Base-by-base conservation (phyloP, 805 yeast species). In the Starmerella ratchasimensis region DNA sequence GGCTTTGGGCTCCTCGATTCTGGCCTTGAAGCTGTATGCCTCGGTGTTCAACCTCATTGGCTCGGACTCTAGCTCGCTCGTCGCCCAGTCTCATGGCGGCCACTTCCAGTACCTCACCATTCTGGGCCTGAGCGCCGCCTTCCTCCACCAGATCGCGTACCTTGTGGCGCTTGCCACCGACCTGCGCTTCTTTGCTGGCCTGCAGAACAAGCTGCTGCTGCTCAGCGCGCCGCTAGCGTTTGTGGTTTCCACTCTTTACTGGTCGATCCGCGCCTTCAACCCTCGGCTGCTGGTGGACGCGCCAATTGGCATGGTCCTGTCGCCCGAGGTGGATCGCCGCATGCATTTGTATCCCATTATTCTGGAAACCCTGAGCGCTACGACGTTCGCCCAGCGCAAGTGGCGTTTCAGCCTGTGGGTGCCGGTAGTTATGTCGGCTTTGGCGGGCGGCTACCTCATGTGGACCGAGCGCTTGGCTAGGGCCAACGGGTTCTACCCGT, bases 31-130 rank as follows among this genome's bases (percentile, higher is more conserved):
- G 31, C 36, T 36, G 10, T 50, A 50, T 29, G 37, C 39, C 15
- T 20, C 42, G 11, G 38, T 49, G 1, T 18, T 46, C 15, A 21
- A n/a, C 29, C 39, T 39, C 8, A n/a, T n/a, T n/a, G n/a, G n/a
- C n/a, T n/a, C n/a, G n/a, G 47, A 40, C 32, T 11, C 47, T 13
- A 13, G 39, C 15, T 30, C 46, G 10, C 36, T 46, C 11, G 33
- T 44, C 10, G 38, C 43, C 18, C 23, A 38, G 17, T 42, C 51
- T 15, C 50, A 44, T 35, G 60, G 61, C 23, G 54, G 72, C 61
- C 46, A 68, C 42, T 36, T 47, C 41, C 51, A 50, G 43, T 36
- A 59, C 56, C 50, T 58, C 35, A 58, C 62, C 22, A 51, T 52
- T 28, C 41, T 49, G 38, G 49, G 52, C 20, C 39, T 55, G 28